Base-by-base conservation (phyloP, 139 green algal genomes). In the Dunaliella sp. region DNA sequence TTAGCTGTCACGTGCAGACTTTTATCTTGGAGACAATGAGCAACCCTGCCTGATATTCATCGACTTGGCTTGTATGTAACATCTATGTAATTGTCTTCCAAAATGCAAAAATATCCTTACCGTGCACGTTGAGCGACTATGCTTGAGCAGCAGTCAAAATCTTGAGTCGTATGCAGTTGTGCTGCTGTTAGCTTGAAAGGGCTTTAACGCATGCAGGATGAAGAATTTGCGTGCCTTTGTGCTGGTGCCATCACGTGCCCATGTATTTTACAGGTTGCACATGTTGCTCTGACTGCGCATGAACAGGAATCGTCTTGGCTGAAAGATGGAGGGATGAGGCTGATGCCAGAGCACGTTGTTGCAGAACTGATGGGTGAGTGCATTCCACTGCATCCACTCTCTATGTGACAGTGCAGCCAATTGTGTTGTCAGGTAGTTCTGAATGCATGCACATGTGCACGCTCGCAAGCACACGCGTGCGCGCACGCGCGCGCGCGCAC, bases 331-430 rank as follows among this genome's bases (percentile, higher is more conserved):
- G 76, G 76, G n/a, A 81, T 81, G 76, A 33, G 76, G 74, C 30
- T 88, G 73, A 81, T 88, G 74, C 86, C 86, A 32, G 86, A 88
- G 21, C 80, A 88, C 32, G 86, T 83, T 34, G 80, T 88, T 73
- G 86, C 86, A 30, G 25, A 73, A 30, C 81, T 88, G 36, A 35
- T 79, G 76, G 86, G 86, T 88, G 79, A 25, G 65, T 81, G 76
- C 22, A 12, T 2, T 21, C 2, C 22, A 36, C 48, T 65, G 48
- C 48, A 65, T 65, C 7, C 48, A 65, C 48, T 26, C 16, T 16
- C 48, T 65, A 16, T 16, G 7, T 26, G 48, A 16, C 48, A 65
- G 48, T 65, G 48, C 48, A 65, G 48, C 48, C 48, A 65, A 7
- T 65, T 26, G 16, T 65, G 7, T 26, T 65, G 48, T 7, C 48